phyloP scores from a whole-genome alignment of 2,329 filamentous ascomycete species.

The Thielaviopsis euricoi region DNA sequence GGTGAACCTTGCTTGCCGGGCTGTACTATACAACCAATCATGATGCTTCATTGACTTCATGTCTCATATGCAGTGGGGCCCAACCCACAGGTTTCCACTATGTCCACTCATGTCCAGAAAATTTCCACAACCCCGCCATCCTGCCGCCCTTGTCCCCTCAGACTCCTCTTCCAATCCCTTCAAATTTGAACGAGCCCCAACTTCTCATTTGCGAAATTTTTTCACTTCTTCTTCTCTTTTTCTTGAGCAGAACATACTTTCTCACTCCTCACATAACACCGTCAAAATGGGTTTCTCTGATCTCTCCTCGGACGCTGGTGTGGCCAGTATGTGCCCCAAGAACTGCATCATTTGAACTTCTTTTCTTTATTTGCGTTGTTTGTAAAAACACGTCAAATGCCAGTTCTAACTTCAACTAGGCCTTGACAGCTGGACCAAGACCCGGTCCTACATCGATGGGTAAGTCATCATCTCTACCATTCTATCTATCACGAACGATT shows the following conservation, averaged over 20 bases:
- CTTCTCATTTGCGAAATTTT: conserved; percentile 15
- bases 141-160: conserved; percentile 13
- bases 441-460: conserved; percentile 70
- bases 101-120: conserved; percentile 10
- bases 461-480: conserved; percentile 31
- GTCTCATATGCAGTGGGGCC: conserved; percentile 6
- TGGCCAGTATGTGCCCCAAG: conserved; percentile 24
- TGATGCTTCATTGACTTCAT: conserved; percentile 1
- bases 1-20: neutral
- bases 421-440: conserved; percentile 57
- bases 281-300: conserved; percentile 54
- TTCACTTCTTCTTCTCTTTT: conserved; percentile 14
- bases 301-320: conserved; percentile 48
- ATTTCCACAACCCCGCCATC: conserved; percentile 21
- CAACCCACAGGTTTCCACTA: conserved; percentile 5
- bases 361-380: conserved; percentile 8
- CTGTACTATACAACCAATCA: too few species aligned
- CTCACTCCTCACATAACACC: conserved; percentile 16
- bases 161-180: conserved; percentile 11
- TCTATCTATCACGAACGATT: neutral
- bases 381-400: conserved; percentile 11
- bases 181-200: conserved; percentile 14
- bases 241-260: conserved; percentile 13
- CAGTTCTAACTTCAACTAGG: conserved; percentile 25
- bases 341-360: conserved; percentile 13